Percentiles rank a stretch among this genome's conserved stretches.
These are phyloP conservation scores for Ustilago sp. DNA, from an alignment of 1,284 basidiomycete species.

Conservation along the genomic window DNA sequence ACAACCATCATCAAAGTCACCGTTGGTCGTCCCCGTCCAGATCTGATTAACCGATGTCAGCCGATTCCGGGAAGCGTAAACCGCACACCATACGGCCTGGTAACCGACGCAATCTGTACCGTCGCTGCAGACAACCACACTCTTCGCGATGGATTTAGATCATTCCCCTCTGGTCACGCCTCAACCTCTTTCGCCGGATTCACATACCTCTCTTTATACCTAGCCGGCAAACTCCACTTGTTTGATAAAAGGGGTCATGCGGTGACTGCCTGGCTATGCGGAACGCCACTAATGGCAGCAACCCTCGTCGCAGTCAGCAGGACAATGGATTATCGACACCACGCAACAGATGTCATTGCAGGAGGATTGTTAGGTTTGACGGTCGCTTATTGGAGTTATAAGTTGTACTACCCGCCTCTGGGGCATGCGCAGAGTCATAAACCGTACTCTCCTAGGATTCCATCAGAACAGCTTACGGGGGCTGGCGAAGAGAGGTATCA, in stretches of 20 bases:
- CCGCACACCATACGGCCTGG: constrained; percentile 76
- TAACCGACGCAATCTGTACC: constrained; percentile 83
- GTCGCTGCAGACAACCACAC: constrained; percentile 27
- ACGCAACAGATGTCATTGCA: constrained; percentile 77
- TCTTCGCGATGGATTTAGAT: constrained; percentile 79
- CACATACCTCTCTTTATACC: constrained; percentile 86
- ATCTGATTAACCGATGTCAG: constrained; percentile 78
- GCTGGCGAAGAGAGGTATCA: constrained; percentile 5
- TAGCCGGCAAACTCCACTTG: constrained; percentile 82
- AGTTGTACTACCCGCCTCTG: constrained; percentile 57
- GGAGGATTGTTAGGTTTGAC: constrained; percentile 81
- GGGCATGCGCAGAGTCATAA: constrained; percentile 48
- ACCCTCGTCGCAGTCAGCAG: constrained; percentile 81
- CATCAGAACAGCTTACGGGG: constrained; percentile 26
- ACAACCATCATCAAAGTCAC: constrained; percentile 84
- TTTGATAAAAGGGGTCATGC: constrained; percentile 85
- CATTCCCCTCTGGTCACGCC: constrained; percentile 93
- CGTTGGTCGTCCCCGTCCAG: constrained; percentile 84
- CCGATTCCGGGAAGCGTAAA: constrained; percentile 78
- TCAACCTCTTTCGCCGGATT: constrained; percentile 93
- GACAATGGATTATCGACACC: constrained; percentile 71
- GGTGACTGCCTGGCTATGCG: constrained; percentile 85
- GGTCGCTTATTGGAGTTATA: constrained; percentile 74
- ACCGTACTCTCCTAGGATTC: constrained; percentile 53
- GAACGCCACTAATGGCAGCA: constrained; percentile 82